Percentiles rank a stretch among this genome's conserved stretches.
phyloP scores from a whole-genome alignment of 176 grass and related monocot species.

The Oryza brachyantha region DNA sequence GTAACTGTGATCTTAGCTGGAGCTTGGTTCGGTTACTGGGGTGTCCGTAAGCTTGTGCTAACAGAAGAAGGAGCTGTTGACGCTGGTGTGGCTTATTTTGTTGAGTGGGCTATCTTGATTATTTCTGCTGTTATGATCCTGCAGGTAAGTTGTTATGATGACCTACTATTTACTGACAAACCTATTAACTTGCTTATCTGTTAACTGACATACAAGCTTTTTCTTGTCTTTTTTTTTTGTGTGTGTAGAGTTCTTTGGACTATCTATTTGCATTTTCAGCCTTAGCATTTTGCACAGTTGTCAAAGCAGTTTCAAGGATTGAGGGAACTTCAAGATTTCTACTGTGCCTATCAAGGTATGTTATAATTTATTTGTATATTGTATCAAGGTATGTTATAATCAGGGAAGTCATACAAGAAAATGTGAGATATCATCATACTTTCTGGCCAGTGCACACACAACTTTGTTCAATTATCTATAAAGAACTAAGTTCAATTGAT shows the following conservation, averaged over 20 bases:
- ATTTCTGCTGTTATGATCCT: conserved; percentile 80
- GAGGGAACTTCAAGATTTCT: conserved; percentile 43
- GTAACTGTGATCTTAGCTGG: conserved; percentile 72
- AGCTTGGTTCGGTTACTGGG: conserved; percentile 99
- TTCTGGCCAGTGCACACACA: not conserved
- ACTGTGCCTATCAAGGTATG: conserved; percentile 46
- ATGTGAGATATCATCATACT: no score
- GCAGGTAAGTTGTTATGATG: conserved; percentile 53
- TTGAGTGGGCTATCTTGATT: conserved; percentile 82
- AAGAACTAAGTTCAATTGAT: not conserved
- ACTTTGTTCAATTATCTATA: no score
- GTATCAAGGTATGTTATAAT: conserved; percentile 42
- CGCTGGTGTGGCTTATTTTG: conserved; percentile 74
- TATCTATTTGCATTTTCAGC: conserved; percentile 54
- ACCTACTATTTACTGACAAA: not conserved
- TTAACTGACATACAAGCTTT: conserved; percentile 18
- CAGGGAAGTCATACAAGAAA: not conserved
- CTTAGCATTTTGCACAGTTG: conserved; percentile 46
- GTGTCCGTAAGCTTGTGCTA: conserved; percentile 87
- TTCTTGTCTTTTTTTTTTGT: not conserved
- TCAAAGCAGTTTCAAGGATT: conserved; percentile 50
- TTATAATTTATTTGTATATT: not conserved
- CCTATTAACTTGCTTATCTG: conserved; percentile 17
- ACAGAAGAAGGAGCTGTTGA: conserved; percentile 93
- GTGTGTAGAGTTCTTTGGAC: conserved; percentile 82